Evolutionary conservation across 23 red algal genomes (phyloP).

Genomic region (Gracilaria caudata): DNA sequence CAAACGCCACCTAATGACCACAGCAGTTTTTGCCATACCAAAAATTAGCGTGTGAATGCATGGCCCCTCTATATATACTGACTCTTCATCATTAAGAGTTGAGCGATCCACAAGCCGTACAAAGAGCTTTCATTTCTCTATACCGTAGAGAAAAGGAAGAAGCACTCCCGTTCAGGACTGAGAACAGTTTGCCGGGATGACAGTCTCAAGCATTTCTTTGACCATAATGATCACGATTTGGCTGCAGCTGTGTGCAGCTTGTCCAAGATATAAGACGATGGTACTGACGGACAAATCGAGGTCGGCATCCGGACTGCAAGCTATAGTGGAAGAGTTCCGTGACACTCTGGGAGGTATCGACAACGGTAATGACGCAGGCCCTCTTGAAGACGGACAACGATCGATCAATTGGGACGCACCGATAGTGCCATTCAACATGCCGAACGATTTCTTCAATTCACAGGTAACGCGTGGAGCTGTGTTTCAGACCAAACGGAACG

Average conservation of each 20-base stretch:
- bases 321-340: constrained; percentile 2
- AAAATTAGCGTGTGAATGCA: no score
- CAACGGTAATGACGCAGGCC: constrained; percentile 38
- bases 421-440: constrained; percentile 68
- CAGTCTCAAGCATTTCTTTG: neutral
- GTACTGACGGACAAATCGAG: neutral
- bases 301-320: neutral
- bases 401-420: constrained; percentile 61
- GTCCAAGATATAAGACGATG: neutral
- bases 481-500: constrained; percentile 21
- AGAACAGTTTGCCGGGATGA: neutral
- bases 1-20: neutral
- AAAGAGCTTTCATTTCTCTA: no score
- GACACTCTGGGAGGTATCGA: constrained; percentile 9
- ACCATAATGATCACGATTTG: neutral
- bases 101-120: no score
- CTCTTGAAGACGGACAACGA: constrained; percentile 5
- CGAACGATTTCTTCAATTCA: constrained; percentile 44
- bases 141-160: no score
- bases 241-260: neutral
- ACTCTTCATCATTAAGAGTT: no score
- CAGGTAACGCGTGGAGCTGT: constrained; percentile 40
- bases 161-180: no score
- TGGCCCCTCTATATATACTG: no score
- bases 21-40: no score